Conservation (phyloP, 139 green algal species). For the Microglena sp. region DNA sequence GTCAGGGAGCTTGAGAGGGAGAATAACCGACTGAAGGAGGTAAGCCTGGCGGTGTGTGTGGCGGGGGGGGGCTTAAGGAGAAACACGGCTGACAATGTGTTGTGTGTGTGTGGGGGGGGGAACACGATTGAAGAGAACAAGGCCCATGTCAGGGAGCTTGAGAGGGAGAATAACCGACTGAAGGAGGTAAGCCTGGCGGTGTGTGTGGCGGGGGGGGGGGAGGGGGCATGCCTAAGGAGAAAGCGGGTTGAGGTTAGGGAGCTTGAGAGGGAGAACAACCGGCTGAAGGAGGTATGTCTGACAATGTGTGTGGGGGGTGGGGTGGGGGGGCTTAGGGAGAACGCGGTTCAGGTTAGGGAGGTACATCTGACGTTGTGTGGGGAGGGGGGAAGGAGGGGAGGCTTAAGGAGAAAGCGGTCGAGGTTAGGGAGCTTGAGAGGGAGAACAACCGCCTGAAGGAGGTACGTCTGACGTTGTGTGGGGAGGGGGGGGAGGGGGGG, state of each 20-base stretch:
- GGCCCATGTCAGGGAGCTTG: constrained; percentile 4
- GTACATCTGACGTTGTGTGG: not conserved
- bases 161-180: not conserved
- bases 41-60: no score
- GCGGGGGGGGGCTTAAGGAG: not conserved
- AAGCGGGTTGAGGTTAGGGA: no score
- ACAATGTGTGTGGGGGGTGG: no score
- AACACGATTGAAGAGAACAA: not conserved
- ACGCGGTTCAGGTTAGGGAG: no score
- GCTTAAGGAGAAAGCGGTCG: not conserved
- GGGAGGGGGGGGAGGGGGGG: no score
- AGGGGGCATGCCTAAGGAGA: not conserved
- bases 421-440: constrained; percentile 7
- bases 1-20: constrained; percentile 6
- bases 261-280: no score
- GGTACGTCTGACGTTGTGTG: no score
- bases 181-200: constrained; percentile 1
- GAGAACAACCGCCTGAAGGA: not conserved
- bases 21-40: not conserved
- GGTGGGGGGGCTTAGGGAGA: no score
- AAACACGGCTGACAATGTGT: not conserved
- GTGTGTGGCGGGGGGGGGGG: not conserved
- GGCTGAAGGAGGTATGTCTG: no score
- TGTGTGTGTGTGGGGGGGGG: no score
- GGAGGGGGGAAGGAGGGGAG: no score